Evolutionary conservation across 768 basidiomycete genomes (phyloP), one percentile per base, ranked within the genome.

Genomic region (Dioszegia aurantiaca): DNA sequence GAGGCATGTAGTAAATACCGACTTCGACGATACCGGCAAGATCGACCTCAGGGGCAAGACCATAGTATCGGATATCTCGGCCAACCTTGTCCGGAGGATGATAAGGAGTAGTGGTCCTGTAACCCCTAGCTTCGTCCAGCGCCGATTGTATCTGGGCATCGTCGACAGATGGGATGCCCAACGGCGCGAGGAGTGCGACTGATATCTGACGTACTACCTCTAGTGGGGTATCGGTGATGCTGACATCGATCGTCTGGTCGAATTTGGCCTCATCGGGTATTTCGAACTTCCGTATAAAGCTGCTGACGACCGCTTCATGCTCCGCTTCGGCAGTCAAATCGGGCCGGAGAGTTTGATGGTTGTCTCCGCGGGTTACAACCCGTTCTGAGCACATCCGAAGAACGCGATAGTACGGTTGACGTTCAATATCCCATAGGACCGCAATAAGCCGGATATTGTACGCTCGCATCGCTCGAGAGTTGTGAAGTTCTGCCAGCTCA

Each of bases 221-320:
- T 60, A 90, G 87, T 5, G 89, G 68, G 26, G 60, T 54, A 16
- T 63, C 67, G 17, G 71, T 69, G 2, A 76, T 58, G 19, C 66
- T 55, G 19, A 73, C 67, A 37, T 73, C 86, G 73, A 90, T 85
- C 16, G 67, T 65, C 1, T 79, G 78, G 1, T 81, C 75, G 8
- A 97, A 84, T 62, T 83, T 81, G 62, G 92, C 84, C 0, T 79
- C 74, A n/a, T 77, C 72, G 2, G 74, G 72, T 3, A 59, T 59
- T 2, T 65, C 67, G 55, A 74, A 73, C 47, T 73, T 61, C 24
- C 77, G 79, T 53, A 98, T 77, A 78, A 99, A 98, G 77, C 80
- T 80, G 84, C 86, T 85, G n/a, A 98, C 75, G 19, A 93, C 83
- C 4, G 83, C 80, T 75, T 95, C 92, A 76, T 98, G 89, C 26